Conservation (phyloP, 208 protist species). For the Trypanosoma theileri region DNA sequence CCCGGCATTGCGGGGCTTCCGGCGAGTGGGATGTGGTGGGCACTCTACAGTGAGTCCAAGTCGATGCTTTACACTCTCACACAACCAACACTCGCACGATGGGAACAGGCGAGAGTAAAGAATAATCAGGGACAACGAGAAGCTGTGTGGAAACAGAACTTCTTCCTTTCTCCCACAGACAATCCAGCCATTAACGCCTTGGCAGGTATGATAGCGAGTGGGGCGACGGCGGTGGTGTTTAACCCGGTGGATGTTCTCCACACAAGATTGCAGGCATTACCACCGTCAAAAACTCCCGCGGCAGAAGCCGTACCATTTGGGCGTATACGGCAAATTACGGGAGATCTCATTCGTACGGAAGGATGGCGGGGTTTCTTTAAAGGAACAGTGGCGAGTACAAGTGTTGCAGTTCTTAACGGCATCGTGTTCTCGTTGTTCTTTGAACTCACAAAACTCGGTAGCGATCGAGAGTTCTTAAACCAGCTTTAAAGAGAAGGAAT, state of each 20-base stretch:
- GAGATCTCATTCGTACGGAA: constrained; percentile 58
- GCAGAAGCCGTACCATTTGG: not conserved
- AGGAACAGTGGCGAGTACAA: constrained; percentile 67
- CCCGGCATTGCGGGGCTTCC: constrained; percentile 71
- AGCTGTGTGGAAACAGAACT: constrained; percentile 58
- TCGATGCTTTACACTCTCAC: constrained; percentile 57
- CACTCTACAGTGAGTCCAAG: constrained; percentile 75
- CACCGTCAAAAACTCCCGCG: constrained; percentile 22
- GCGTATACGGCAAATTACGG: constrained; percentile 32
- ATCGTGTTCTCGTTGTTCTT: constrained; percentile 80
- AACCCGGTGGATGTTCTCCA: constrained; percentile 84
- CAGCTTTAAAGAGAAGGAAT: constrained; percentile 20
- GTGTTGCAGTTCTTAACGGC: constrained; percentile 74
- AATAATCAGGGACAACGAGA: not conserved
- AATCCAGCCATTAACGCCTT: constrained; percentile 76
- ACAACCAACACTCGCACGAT: constrained; percentile 49
- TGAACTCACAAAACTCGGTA: constrained; percentile 86
- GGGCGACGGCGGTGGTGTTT: constrained; percentile 66
- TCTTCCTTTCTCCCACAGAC: constrained; percentile 76
- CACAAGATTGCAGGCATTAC: constrained; percentile 72
- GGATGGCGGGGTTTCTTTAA: constrained; percentile 80
- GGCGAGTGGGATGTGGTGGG: constrained; percentile 84
- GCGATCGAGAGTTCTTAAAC: constrained; percentile 66
- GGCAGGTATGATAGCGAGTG: constrained; percentile 66
- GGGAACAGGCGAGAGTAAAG: constrained; percentile 30